phyloP scores from a whole-genome alignment of 2,329 filamentous ascomycete genomes.

The Arthrobotrys entomopaga region DNA sequence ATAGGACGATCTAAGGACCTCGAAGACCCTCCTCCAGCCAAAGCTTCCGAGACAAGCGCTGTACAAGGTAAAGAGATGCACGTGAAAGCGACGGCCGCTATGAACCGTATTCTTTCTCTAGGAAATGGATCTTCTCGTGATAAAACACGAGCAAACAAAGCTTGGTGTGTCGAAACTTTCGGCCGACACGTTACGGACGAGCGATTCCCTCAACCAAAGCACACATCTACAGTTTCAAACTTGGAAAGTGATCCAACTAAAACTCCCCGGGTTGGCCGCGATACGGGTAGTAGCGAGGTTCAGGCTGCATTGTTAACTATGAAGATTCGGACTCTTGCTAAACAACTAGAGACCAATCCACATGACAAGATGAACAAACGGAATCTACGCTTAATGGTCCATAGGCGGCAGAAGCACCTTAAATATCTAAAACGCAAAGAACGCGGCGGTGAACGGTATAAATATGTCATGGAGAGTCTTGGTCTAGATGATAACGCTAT shows the following conservation, averaged over 20 bases:
- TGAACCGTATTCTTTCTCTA: slow-evolving; percentile 81
- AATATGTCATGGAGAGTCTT: slow-evolving; percentile 82
- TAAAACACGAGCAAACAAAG: slow-evolving; percentile 81
- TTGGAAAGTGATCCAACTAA: slow-evolving; percentile 62
- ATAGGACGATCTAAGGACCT: slow-evolving; percentile 33
- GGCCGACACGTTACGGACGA: slow-evolving; percentile 89
- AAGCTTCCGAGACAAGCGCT: slow-evolving; percentile 62
- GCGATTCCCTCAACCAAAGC: slow-evolving; percentile 67
- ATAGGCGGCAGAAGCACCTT: slow-evolving; percentile 87
- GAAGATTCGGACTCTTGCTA: slow-evolving; percentile 85
- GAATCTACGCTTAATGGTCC: slow-evolving; percentile 84
- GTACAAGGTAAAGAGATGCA: slow-evolving; percentile 67
- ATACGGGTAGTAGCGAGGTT: slow-evolving; percentile 96
- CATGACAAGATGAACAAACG: slow-evolving; percentile 95
- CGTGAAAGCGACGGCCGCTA: slow-evolving; percentile 75
- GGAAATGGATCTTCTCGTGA: slow-evolving; percentile 82
- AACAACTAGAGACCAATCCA: slow-evolving; percentile 75
- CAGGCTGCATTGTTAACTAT: slow-evolving; percentile 94
- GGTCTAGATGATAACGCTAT: slow-evolving; percentile 68
- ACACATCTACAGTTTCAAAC: slow-evolving; percentile 63
- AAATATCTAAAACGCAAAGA: slow-evolving; percentile 89
- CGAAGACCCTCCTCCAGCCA: slow-evolving; percentile 18
- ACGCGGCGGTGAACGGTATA: slow-evolving; percentile 88
- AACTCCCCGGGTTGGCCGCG: slow-evolving; percentile 79
- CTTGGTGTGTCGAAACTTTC: slow-evolving; percentile 85